Evolutionary conservation across 2,329 filamentous ascomycete species (phyloP).

Genomic region (Aspergillus sp.): DNA sequence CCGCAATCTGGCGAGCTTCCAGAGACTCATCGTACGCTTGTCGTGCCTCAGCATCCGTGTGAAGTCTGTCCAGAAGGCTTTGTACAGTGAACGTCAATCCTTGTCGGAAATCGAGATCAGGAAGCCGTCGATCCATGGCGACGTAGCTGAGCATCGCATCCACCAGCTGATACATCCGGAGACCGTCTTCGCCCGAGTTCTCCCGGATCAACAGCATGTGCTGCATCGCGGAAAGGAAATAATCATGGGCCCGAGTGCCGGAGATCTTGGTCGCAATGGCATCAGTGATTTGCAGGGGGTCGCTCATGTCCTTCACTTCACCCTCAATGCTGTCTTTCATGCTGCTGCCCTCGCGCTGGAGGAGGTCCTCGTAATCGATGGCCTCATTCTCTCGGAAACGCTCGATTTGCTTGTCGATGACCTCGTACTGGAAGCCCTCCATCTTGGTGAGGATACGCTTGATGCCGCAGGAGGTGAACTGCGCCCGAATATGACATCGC

Average conservation of each 20-base stretch:
- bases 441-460: conserved; percentile 93
- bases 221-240: conserved; percentile 92
- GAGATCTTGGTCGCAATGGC: conserved; percentile 83
- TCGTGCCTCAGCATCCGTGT: conserved; percentile 92
- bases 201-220: conserved; percentile 90
- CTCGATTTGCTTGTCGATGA: conserved; percentile 97
- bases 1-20: conserved; percentile 87
- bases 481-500: conserved; percentile 88
- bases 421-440: conserved; percentile 96
- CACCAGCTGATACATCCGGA: conserved; percentile 95
- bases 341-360: conserved; percentile 86
- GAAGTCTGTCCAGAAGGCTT: conserved; percentile 88
- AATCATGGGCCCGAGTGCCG: conserved; percentile 84
- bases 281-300: conserved; percentile 89
- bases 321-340: conserved; percentile 84
- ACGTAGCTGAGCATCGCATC: conserved; percentile 99
- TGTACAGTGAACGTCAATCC: conserved; percentile 97
- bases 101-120: conserved; percentile 97
- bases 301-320: conserved; percentile 86
- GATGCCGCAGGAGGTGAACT: conserved; percentile 94
- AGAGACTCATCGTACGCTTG: conserved; percentile 88
- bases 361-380: conserved; percentile 96
- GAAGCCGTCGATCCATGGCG: conserved; percentile 91
- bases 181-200: conserved; percentile 84
- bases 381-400: conserved; percentile 90